Evolutionary conservation across 1,139 yeast genomes (phyloP).

Genomic region (Yamadazyma atlantica): DNA sequence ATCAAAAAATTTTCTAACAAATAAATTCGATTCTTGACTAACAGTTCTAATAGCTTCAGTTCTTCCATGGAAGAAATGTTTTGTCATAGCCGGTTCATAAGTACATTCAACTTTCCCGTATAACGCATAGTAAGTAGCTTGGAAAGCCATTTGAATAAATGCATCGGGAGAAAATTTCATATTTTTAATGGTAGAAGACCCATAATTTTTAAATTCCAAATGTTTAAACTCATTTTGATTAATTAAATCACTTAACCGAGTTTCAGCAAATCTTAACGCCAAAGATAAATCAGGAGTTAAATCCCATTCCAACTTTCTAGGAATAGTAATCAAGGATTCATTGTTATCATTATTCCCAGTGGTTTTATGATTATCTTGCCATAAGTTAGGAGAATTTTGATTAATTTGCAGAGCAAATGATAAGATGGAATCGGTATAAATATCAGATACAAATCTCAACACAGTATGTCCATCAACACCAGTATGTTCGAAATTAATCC

Average conservation of each 20-base stretch:
- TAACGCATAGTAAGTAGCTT: slow-evolving; percentile 86
- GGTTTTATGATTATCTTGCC: slow-evolving; percentile 38
- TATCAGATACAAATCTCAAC: slow-evolving; percentile 81
- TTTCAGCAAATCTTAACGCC: slow-evolving; percentile 87
- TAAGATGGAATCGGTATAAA: slow-evolving; percentile 85
- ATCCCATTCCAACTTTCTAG: slow-evolving; percentile 88
- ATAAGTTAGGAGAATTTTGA: slow-evolving; percentile 74
- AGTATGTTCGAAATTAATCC: slow-evolving; percentile 91
- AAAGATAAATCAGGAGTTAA: slow-evolving; percentile 73
- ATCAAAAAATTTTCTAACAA: slow-evolving; percentile 84
- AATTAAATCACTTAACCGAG: slow-evolving; percentile 81
- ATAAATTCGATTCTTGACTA: slow-evolving; percentile 73
- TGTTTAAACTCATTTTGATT: slow-evolving; percentile 87
- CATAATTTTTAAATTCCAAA: slow-evolving; percentile 73
- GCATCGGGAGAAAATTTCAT: slow-evolving; percentile 95
- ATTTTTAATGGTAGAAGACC: slow-evolving; percentile 74
- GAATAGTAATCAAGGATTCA: slow-evolving; percentile 57
- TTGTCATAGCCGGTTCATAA: slow-evolving; percentile 96
- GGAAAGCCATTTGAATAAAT: slow-evolving; percentile 91
- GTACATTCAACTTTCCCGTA: slow-evolving; percentile 93
- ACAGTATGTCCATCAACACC: slow-evolving; percentile 97
- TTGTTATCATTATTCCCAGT: slow-evolving; percentile 7
- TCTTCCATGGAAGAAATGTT: slow-evolving; percentile 81
- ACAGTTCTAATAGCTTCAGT: slow-evolving; percentile 91
- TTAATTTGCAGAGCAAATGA: slow-evolving; percentile 85